Evolutionary conservation across 371 early-diverging fungal species (phyloP), one percentile per base, ranked within the genome.

Genomic region (Thermomucor indicae-seudaticae): DNA sequence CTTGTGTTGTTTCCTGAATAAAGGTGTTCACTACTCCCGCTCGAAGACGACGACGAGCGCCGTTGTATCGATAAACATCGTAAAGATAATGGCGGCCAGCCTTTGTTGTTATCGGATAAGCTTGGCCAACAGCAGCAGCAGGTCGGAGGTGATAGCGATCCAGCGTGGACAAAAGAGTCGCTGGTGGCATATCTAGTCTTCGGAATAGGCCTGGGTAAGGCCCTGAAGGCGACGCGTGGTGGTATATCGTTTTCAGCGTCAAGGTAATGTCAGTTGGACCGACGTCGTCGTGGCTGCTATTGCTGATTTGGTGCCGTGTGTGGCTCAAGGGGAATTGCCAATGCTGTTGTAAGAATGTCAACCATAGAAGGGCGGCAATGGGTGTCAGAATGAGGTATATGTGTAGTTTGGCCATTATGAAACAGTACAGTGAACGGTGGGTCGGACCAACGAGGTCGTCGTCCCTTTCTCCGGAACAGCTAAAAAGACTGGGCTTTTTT

Each of bases 201-300:
- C 79, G 67, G 49, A 78, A 81, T 17, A 81, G 69, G 11, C 53
- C 43, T n/a, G 79, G 76, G 46, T 67, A 72, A 27, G 70, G 72
- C 7, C 55, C 49, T 7, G 39, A 23, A 11, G 25, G n/a, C 14
- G 55, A 43, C 8, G 65, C 64, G 48, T 63, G 75, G 51, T 75
- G 75, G 35, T 71, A 75, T 40, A 75, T 57, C 6, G 49, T 62
- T 53, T 64, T 70, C 11, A 74, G 55, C 14, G 23, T 24, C 3
- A 52, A 44, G 6, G 50, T 40, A 4, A 20, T 17, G 14, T 7
- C 43, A 28, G n/a, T n/a, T n/a, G n/a, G n/a, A n/a, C n/a, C n/a
- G n/a, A n/a, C n/a, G n/a, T n/a, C n/a, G n/a, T n/a, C n/a, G n/a
- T n/a, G n/a, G n/a, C 29, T 30, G 4, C 22, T 45, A 3, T 17